Evolutionary conservation across 345 rosid species (phyloP).

Genomic region (Salix arbutifolia): DNA sequence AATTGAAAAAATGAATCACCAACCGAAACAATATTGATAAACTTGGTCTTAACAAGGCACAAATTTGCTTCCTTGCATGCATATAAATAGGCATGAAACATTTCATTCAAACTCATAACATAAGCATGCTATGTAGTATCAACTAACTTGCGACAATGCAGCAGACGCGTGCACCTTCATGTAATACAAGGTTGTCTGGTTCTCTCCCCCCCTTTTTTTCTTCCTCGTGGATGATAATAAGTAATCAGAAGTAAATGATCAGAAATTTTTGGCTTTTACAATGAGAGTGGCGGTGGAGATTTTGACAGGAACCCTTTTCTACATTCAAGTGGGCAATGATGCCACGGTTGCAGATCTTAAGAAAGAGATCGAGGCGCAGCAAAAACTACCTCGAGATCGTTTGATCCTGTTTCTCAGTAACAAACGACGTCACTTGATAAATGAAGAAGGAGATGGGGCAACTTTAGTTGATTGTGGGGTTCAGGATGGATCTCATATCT

Average conservation of each 20-base stretch:
- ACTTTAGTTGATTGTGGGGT: conserved; percentile 46
- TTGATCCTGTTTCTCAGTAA: conserved; percentile 40
- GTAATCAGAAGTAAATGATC: too few relatives aligned
- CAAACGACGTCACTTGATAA: conserved; percentile 12
- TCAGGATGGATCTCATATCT: conserved; percentile 50
- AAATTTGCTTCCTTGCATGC: background rate
- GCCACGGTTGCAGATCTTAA: conserved; percentile 56
- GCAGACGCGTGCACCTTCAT: conserved; percentile 17
- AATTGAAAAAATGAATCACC: too few relatives aligned
- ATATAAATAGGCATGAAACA: background rate
- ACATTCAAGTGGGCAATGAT: conserved; percentile 38
- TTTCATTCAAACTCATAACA: background rate
- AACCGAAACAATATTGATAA: too few relatives aligned
- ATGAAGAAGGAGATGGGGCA: conserved; percentile 37
- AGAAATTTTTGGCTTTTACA: background rate
- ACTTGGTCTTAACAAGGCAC: background rate
- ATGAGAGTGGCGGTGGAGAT: conserved; percentile 75
- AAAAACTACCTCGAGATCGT: conserved; percentile 45
- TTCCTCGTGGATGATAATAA: too few relatives aligned
- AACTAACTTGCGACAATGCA: conserved; percentile 23
- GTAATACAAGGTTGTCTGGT: background rate
- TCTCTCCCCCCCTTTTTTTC: background rate
- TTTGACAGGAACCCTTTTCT: conserved; percentile 58
- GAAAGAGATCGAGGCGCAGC: conserved; percentile 43
- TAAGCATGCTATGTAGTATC: conserved; percentile 12